Evolutionary conservation across 1,284 basidiomycete species (phyloP).

Genomic region (Sporisorium exsertum): DNA sequence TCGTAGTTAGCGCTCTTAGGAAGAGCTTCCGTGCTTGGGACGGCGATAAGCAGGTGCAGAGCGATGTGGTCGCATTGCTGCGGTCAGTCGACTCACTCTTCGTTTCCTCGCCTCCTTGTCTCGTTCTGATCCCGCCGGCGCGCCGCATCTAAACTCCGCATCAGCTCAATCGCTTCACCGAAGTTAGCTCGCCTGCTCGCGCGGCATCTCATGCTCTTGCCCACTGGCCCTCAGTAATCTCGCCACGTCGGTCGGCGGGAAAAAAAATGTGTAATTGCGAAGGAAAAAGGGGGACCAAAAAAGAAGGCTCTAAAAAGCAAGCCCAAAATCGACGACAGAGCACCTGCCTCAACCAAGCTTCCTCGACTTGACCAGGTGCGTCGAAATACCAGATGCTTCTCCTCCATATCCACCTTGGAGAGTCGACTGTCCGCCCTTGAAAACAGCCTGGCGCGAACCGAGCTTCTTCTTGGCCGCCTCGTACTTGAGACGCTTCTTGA

Average conservation of each 20-base stretch:
- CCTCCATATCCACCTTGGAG: slow-evolving; percentile 66
- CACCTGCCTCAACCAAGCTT: slow-evolving; percentile 51
- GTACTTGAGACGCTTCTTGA: slow-evolving; percentile 68
- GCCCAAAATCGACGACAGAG: background rate
- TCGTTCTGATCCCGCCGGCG: background rate
- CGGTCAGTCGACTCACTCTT: too few species aligned
- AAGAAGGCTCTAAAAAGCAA: slow-evolving; percentile 13
- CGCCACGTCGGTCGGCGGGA: too few species aligned
- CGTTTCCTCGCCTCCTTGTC: too few species aligned
- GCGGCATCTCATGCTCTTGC: too few species aligned
- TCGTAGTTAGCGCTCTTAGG: too few species aligned
- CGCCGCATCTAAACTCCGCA: background rate
- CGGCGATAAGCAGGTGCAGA: too few species aligned
- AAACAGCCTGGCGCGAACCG: slow-evolving; percentile 62
- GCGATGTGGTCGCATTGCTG: too few species aligned
- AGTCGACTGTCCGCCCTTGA: slow-evolving; percentile 66
- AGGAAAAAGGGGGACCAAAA: slow-evolving; percentile 12
- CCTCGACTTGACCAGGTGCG: slow-evolving; percentile 65
- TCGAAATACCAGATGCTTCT: slow-evolving; percentile 66
- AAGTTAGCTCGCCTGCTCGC: too few species aligned
- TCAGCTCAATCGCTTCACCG: slow-evolving; percentile 1
- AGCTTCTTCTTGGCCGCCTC: slow-evolving; percentile 68
- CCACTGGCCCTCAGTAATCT: too few species aligned
- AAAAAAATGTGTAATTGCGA: background rate
- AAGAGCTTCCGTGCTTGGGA: too few species aligned